Percentiles rank a stretch among this genome's conserved stretches.
Evolutionary conservation across 257 asterid species (phyloP).

Genomic region (Fraxinus anomala): DNA sequence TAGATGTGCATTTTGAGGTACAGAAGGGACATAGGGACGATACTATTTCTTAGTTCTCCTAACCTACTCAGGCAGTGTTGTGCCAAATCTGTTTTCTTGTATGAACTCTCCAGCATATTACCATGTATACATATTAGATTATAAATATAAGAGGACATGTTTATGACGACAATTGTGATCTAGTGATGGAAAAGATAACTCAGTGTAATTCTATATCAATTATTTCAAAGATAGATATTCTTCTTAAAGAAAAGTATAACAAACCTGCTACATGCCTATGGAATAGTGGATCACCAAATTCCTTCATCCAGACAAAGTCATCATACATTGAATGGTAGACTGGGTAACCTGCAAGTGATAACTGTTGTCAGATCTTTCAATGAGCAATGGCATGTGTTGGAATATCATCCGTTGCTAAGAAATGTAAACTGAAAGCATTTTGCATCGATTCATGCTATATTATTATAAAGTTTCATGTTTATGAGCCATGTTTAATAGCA

Average conservation of each 20-base stretch:
- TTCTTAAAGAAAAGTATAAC: conserved; percentile 18
- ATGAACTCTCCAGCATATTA: background rate
- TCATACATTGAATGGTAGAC: conserved; percentile 88
- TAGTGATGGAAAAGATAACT: background rate
- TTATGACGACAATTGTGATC: background rate
- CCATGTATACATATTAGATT: background rate
- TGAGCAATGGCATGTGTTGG: background rate
- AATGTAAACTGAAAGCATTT: background rate
- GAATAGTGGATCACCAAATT: conserved; percentile 84
- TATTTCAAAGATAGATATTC: background rate
- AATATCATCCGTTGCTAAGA: background rate
- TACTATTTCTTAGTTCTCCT: background rate
- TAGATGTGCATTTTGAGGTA: background rate
- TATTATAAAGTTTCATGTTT: background rate
- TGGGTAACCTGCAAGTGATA: conserved; percentile 62
- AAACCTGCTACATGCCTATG: conserved; percentile 79
- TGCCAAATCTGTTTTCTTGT: background rate
- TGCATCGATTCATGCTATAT: background rate
- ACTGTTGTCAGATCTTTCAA: conserved; percentile 15
- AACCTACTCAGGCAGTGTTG: background rate
- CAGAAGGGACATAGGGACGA: background rate
- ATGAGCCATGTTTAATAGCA: background rate
- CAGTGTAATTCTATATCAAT: background rate
- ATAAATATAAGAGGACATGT: background rate
- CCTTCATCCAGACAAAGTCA: conserved; percentile 83